Base-by-base conservation (phyloP, 768 basidiomycete species). In the Trametes coccinea region DNA sequence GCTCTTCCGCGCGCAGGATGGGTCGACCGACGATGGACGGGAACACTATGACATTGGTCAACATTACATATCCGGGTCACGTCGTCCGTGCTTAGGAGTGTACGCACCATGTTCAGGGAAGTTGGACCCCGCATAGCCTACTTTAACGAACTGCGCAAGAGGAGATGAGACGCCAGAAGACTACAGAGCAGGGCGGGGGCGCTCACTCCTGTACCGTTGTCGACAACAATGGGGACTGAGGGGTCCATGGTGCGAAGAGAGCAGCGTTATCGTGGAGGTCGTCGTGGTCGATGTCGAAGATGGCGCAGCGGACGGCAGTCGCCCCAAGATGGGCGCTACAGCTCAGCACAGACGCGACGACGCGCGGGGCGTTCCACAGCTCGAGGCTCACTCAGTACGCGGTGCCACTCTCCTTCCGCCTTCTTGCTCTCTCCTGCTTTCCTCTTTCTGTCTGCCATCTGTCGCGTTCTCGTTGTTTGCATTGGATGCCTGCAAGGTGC, bases 21-120 rank as follows among this genome's bases (percentile, higher is more conserved):
- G 96, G 96, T 17, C 96, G 89, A 16, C 97, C 97, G 67, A 99
- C 86, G 72, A 99, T 88, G 43, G 97, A 98, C 2, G 96, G 93
- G 73, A 98, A 99, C 59, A 97, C 94, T 95, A 68, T 8, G 49
- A 50, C 27, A 43, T 17, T 29, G 5, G 10, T n/a, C n/a, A 39
- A 43, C 29, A 34, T 2, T 46, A 30, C 41, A 29, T 41, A 16
- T 5, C 6, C 46, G 2, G 58, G 41, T 49, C 5, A 1, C 22
- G 33, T 31, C 34, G 17, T 44, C 34, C 30, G 6, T 33, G 5
- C 11, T 22, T 10, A 8, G n/a, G 16, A 17, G 27, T 17, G 27
- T 13, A 49, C 72, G 59, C 57, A 81, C 82, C 82, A 75, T 84
- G 79, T 70, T 85, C 83, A 37, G 85, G 85, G 70, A 87, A 87